phyloP scores from a whole-genome alignment of 345 rosid genomes.

The Moricandia moricandioides region DNA sequence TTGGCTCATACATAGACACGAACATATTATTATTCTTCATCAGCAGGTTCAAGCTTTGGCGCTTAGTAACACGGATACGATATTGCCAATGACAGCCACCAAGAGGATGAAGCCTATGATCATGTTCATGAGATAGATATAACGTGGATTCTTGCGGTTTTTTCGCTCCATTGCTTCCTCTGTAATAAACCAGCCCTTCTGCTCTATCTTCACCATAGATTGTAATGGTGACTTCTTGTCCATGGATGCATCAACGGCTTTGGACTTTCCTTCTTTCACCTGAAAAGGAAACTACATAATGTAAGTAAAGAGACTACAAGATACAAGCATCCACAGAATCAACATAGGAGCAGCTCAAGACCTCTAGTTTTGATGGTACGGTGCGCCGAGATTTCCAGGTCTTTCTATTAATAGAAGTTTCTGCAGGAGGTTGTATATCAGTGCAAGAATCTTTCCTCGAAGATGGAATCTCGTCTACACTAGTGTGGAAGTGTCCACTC shows the following conservation, averaged over 20 bases:
- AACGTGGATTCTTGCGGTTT: neutral
- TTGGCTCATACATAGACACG: no score
- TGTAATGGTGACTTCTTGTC: neutral
- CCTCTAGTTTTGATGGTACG: conserved; percentile 8
- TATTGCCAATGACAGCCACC: neutral
- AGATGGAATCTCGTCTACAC: neutral
- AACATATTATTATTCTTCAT: no score
- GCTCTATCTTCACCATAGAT: conserved; percentile 15
- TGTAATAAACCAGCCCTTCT: neutral
- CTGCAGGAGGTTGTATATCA: neutral
- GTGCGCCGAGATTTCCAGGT: neutral
- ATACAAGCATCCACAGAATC: neutral
- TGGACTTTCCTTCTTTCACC: conserved; percentile 2
- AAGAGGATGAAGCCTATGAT: conserved; percentile 18
- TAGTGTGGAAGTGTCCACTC: neutral
- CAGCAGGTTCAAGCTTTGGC: neutral
- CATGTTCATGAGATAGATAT: conserved; percentile 4
- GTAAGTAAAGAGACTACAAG: neutral
- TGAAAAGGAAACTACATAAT: conserved; percentile 3
- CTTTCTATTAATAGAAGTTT: neutral
- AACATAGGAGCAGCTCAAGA: neutral
- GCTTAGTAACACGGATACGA: neutral
- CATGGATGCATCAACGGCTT: neutral
- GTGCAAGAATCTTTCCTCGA: neutral
- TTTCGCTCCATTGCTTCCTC: conserved; percentile 3